Evolutionary conservation across 2,329 filamentous ascomycete genomes (phyloP).

Genomic region (Alternaria sp.): DNA sequence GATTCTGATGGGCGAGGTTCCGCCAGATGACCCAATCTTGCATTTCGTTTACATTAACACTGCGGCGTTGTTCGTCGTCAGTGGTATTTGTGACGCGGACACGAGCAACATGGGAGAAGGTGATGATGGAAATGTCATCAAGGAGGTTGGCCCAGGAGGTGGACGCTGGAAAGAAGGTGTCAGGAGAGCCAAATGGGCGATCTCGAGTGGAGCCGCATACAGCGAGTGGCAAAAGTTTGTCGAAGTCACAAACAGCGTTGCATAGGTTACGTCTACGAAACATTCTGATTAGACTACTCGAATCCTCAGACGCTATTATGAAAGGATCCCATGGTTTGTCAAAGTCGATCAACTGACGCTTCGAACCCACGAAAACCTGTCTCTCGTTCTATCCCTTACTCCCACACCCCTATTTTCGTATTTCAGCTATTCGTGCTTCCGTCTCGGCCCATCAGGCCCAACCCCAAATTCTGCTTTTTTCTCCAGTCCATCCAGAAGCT

Average conservation of each 20-base stretch:
- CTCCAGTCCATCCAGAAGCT: neutral
- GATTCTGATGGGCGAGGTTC: constrained; percentile 77
- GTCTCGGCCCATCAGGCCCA: neutral
- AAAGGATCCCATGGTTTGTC: neutral
- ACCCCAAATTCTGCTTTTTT: neutral
- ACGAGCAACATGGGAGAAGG: constrained; percentile 79
- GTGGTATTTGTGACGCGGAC: constrained; percentile 86
- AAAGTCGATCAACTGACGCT: neutral
- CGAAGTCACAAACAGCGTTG: constrained; percentile 72
- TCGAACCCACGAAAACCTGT: neutral
- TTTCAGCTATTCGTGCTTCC: neutral
- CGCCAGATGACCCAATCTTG: constrained; percentile 81
- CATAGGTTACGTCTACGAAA: constrained; percentile 10
- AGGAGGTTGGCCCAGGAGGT: constrained; percentile 83
- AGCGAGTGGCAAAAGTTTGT: constrained; percentile 85
- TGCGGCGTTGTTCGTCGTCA: constrained; percentile 83
- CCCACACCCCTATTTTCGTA: neutral
- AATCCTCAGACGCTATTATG: neutral
- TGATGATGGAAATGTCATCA: constrained; percentile 81
- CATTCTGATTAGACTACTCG: neutral
- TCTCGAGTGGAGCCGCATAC: constrained; percentile 86
- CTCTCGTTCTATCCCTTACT: neutral
- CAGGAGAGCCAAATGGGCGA: constrained; percentile 83
- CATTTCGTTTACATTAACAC: constrained; percentile 96
- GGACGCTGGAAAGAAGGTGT: constrained; percentile 96